Evolutionary conservation across 2,329 filamentous ascomycete species (phyloP), one percentile per base, ranked within the genome.

Genomic region (Sclerotinia nivalis): DNA sequence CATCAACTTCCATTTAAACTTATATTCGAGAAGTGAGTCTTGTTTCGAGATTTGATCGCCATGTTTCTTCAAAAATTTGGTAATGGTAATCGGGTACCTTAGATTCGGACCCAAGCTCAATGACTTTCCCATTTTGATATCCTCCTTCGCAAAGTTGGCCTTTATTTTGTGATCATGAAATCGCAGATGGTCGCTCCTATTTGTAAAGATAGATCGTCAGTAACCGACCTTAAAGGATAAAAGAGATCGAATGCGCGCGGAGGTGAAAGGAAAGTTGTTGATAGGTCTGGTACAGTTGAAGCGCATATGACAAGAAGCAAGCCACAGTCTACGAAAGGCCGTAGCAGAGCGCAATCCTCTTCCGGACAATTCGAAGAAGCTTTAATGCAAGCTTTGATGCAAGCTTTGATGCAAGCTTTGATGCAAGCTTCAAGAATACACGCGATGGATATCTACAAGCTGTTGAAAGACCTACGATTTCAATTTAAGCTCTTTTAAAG

Each of bases 61-160:
- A 28, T 88, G 87, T 74, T 85, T 83, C 80, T 93, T 93, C 74
- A 95, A 87, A 72, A 98, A 86, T 80, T 93, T 91, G 76, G 90
- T 93, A 81, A 99, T 90, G 75, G 91, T 97, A 81, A 98, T 94
- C 76, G 96, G 96, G 81, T 98, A 99, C 81, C 91, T 91, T 75
- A 97, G 88, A 81, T 87, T 84, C 75, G 84, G 81, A 77, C 87
- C 87, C 70, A 89, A 78, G 69, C 80, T 83, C 70, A 89, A 79
- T 71, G 78, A 79, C 75, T 84, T 84, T 68, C 80, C 80, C 82
- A 84, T 82, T 71, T 70, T 80, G 74, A 71, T 69, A 69, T 75
- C 74, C 76, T 79, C 75, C 76, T 68, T 74, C 73, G 66, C 69
- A 70, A 56, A 67, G 61, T 70, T 68, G 73, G 72, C 43, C 56